Percentiles rank a stretch among this genome's conserved stretches.
Evolutionary conservation across 805 yeast species (phyloP).

Genomic region (Yamadazyma paraphyllophila): DNA sequence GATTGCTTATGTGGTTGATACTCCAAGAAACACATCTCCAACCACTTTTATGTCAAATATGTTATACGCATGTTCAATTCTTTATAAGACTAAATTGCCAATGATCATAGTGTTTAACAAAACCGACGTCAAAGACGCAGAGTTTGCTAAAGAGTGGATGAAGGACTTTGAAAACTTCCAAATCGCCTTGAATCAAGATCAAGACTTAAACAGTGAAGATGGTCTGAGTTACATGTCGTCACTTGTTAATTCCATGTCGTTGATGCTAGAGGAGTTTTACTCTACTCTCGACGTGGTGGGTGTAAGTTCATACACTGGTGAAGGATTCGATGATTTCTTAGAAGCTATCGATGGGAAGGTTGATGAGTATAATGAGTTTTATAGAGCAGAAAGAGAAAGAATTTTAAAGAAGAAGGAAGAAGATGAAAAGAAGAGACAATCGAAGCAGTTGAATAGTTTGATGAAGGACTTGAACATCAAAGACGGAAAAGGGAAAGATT

Average conservation of each 20-base stretch:
- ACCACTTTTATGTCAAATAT: slow-evolving; percentile 97
- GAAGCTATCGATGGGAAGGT: slow-evolving; percentile 82
- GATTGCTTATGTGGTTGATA: slow-evolving; percentile 92
- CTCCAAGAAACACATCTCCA: slow-evolving; percentile 92
- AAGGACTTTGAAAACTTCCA: slow-evolving; percentile 92
- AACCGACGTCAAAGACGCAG: slow-evolving; percentile 82
- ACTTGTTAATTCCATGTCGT: slow-evolving; percentile 88
- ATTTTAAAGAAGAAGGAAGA: slow-evolving; percentile 73
- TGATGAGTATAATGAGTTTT: slow-evolving; percentile 80
- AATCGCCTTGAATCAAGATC: slow-evolving; percentile 63
- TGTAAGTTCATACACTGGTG: slow-evolving; percentile 92
- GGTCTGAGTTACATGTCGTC: slow-evolving; percentile 90
- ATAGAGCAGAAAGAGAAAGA: slow-evolving; percentile 82
- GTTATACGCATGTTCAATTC: slow-evolving; percentile 96
- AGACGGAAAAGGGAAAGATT: slow-evolving; percentile 21
- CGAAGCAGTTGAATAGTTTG: slow-evolving; percentile 64
- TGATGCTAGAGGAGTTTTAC: slow-evolving; percentile 95
- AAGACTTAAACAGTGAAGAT: slow-evolving; percentile 62
- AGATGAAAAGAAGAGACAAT: slow-evolving; percentile 69
- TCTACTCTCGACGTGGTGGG: slow-evolving; percentile 88
- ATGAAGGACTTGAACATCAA: slow-evolving; percentile 85
- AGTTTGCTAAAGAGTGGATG: slow-evolving; percentile 96
- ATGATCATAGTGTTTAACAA: slow-evolving; percentile 96
- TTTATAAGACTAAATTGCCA: slow-evolving; percentile 93
- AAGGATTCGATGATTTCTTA: slow-evolving; percentile 88